Evolutionary conservation across 2,329 filamentous ascomycete species (phyloP).

Genomic region (Pseudocercospora vitis): DNA sequence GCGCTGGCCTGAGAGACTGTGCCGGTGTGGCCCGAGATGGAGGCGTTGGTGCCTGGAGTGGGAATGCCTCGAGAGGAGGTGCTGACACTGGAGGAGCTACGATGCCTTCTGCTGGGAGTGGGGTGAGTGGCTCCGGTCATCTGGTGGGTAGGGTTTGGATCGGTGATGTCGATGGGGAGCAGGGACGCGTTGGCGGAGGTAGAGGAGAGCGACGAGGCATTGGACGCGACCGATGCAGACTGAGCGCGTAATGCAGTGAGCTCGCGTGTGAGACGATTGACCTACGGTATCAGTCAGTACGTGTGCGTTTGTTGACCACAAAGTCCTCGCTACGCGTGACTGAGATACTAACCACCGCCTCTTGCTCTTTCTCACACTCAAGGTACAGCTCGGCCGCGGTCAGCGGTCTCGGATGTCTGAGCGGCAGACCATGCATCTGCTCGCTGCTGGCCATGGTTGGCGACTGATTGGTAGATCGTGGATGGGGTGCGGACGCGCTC

Average conservation of each 20-base stretch:
- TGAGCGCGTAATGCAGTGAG: constrained; percentile 75
- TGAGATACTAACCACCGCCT: constrained; percentile 72
- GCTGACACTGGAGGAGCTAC: constrained; percentile 35
- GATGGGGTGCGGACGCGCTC: constrained; percentile 17
- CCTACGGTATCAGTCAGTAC: constrained; percentile 50
- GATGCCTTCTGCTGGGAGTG: constrained; percentile 55
- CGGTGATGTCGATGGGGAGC: constrained; percentile 46
- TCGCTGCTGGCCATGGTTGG: constrained; percentile 27
- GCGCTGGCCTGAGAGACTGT: constrained; percentile 39
- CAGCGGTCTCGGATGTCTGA: constrained; percentile 82
- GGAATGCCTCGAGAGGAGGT: constrained; percentile 27
- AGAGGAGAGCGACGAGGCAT: constrained; percentile 51
- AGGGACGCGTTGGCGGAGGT: constrained; percentile 51
- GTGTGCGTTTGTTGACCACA: background rate
- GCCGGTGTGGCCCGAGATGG: constrained; percentile 27
- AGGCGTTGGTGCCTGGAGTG: constrained; percentile 29
- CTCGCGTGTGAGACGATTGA: constrained; percentile 90
- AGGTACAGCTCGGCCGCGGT: constrained; percentile 86
- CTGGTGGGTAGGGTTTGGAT: constrained; percentile 48
- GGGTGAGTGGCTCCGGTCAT: constrained; percentile 53
- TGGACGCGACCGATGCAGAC: constrained; percentile 63
- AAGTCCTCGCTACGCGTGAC: background rate
- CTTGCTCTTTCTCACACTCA: constrained; percentile 91
- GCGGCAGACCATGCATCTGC: constrained; percentile 49
- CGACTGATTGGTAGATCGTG: constrained; percentile 23